phyloP scores from a whole-genome alignment of 345 rosid species.

The Moringa oleifera region DNA sequence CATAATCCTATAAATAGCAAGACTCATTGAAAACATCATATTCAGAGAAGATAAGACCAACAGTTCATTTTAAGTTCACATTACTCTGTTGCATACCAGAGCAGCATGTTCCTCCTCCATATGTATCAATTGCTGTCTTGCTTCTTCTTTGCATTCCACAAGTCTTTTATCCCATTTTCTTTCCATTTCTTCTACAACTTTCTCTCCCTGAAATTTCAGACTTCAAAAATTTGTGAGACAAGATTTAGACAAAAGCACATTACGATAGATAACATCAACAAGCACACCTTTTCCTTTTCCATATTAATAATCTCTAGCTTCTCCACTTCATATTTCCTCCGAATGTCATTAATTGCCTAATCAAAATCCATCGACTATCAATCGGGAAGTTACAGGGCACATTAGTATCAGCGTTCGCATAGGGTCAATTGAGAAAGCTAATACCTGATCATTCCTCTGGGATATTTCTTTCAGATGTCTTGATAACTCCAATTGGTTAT shows the following conservation, averaged over 20 bases:
- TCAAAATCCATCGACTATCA: conserved; percentile 16
- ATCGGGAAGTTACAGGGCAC: background rate
- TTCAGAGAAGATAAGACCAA: background rate
- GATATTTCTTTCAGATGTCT: conserved; percentile 88
- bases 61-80: conserved; percentile 16
- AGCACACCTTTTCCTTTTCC: conserved; percentile 64
- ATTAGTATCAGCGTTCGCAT: conserved; percentile 11
- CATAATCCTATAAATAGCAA: background rate
- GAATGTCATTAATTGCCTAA: conserved; percentile 84
- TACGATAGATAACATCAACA: conserved; percentile 10
- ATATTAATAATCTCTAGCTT: conserved; percentile 53
- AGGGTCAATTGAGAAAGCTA: conserved; percentile 18
- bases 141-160: conserved; percentile 53
- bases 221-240: conserved; percentile 18
- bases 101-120: conserved; percentile 67
- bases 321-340: conserved; percentile 79
- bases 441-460: conserved; percentile 87
- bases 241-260: conserved; percentile 9
- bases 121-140: conserved; percentile 37
- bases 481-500: conserved; percentile 74
- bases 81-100: conserved; percentile 35
- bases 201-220: conserved; percentile 49
- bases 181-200: conserved; percentile 41
- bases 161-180: conserved; percentile 46
- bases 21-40: background rate